A percentile compares a stretch with the other conserved stretches of the same genome.
phyloP scores from a whole-genome alignment of 305 asterid species.

The Fraxinus xanthoxyloides region DNA sequence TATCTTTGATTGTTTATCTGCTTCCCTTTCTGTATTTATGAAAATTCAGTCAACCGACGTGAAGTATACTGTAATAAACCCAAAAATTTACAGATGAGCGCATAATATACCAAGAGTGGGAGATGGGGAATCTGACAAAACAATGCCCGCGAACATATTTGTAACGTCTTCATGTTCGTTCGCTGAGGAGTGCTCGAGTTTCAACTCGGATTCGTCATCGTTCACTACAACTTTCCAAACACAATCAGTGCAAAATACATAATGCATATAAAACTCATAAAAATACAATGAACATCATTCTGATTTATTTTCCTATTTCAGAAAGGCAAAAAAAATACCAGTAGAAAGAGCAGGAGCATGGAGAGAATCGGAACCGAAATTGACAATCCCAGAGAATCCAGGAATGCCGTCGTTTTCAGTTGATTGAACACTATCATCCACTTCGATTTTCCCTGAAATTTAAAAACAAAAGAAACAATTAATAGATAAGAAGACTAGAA shows the following conservation, averaged over 20 bases:
- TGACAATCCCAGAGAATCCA: slow-evolving; percentile 18
- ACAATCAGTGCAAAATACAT: slow-evolving; percentile 3
- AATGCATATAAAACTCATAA: not conserved
- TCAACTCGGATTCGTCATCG: slow-evolving; percentile 21
- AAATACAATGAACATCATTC: not conserved
- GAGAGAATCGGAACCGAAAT: slow-evolving; percentile 43
- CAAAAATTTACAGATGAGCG: not conserved
- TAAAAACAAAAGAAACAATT: slow-evolving; percentile 2
- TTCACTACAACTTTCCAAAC: slow-evolving; percentile 23
- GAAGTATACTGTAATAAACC: not conserved
- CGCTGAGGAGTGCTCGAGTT: slow-evolving; percentile 29
- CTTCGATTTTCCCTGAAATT: slow-evolving; percentile 21
- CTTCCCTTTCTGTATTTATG: slow-evolving; percentile 14
- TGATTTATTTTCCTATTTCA: not conserved
- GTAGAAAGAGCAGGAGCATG: slow-evolving; percentile 30
- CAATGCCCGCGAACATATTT: slow-evolving; percentile 33
- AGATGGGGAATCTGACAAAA: slow-evolving; percentile 50
- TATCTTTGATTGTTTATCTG: slow-evolving; percentile 1
- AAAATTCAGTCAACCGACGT: not conserved
- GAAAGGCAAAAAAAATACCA: not conserved
- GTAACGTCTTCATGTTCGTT: slow-evolving; percentile 25
- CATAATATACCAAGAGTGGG: slow-evolving; percentile 37
- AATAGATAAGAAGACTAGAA: not conserved
- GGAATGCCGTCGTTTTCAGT: slow-evolving; percentile 35
- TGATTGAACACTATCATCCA: slow-evolving; percentile 16